phyloP scores from a whole-genome alignment of 2,329 filamentous ascomycete species.

The Lecanosticta acicola region DNA sequence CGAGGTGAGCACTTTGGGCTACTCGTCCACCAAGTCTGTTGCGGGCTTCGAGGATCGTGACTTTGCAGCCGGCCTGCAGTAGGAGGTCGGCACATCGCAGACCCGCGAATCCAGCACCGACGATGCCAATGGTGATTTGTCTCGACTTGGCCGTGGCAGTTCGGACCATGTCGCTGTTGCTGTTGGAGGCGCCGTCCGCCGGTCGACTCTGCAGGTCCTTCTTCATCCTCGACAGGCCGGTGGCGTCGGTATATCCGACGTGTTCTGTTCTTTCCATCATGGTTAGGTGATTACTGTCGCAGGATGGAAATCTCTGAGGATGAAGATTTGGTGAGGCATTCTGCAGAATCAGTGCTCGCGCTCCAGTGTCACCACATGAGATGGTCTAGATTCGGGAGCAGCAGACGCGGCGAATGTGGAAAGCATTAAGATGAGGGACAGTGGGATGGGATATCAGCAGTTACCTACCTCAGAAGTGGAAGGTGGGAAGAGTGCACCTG shows the following conservation, averaged over 20 bases:
- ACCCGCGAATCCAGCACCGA: slow-evolving; percentile 66
- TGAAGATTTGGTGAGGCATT: too few species aligned
- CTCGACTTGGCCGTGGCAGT: slow-evolving; percentile 7
- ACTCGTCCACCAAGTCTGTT: slow-evolving; percentile 60
- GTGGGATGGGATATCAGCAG: too few species aligned
- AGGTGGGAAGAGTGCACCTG: too few species aligned
- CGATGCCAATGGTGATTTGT: slow-evolving; percentile 48
- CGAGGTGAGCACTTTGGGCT: slow-evolving; percentile 38
- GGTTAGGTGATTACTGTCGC: neutral
- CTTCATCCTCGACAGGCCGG: slow-evolving; percentile 4
- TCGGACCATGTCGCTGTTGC: slow-evolving; percentile 9
- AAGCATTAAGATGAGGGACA: too few species aligned
- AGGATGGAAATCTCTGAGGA: too few species aligned
- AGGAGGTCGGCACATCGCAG: slow-evolving; percentile 66
- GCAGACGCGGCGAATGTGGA: too few species aligned
- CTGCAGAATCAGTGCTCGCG: too few species aligned
- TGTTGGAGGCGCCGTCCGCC: neutral
- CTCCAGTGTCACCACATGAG: too few species aligned
- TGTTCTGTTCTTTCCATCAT: slow-evolving; percentile 2
- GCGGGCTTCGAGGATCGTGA: slow-evolving; percentile 65
- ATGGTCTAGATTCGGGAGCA: too few species aligned
- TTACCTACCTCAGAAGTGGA: too few species aligned
- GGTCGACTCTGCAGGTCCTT: neutral
- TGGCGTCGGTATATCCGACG: neutral
- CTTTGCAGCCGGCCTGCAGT: slow-evolving; percentile 57